phyloP scores from a whole-genome alignment of 1,284 basidiomycete species.

The Trichosporon asahii region DNA sequence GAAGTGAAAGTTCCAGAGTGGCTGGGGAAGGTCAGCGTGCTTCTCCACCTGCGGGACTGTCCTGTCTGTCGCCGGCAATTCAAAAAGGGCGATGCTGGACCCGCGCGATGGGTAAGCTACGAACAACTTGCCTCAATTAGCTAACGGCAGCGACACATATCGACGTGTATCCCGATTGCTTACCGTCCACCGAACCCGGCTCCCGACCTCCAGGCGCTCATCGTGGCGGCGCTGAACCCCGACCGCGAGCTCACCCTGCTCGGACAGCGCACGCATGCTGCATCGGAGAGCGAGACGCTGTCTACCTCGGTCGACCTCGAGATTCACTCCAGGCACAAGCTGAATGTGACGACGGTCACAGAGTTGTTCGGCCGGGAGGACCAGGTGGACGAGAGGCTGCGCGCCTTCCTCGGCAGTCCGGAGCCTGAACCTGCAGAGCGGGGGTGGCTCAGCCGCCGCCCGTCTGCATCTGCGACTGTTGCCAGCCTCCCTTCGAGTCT shows the following conservation, averaged over 20 bases:
- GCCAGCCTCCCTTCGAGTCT: not conserved
- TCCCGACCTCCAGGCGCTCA: constrained; percentile 38
- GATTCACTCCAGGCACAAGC: not conserved
- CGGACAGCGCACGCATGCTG: constrained; percentile 12
- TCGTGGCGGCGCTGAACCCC: constrained; percentile 30
- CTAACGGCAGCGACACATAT: constrained; percentile 39
- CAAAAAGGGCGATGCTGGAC: constrained; percentile 39
- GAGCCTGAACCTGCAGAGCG: not conserved
- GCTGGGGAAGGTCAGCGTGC: constrained; percentile 34
- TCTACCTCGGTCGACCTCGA: not conserved
- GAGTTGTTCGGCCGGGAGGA: constrained; percentile 4
- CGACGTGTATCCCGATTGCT: constrained; percentile 40
- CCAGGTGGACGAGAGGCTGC: constrained; percentile 32
- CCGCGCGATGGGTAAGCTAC: constrained; percentile 42
- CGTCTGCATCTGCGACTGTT: not conserved
- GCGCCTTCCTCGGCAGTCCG: constrained; percentile 27
- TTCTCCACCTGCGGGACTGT: constrained; percentile 31
- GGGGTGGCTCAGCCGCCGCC: not conserved
- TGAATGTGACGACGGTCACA: constrained; percentile 32
- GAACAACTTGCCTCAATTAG: not conserved
- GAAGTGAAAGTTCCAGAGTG: constrained; percentile 33
- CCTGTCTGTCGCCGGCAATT: constrained; percentile 35
- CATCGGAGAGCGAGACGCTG: constrained; percentile 12
- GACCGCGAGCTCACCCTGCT: constrained; percentile 17
- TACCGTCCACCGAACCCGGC: constrained; percentile 41